phyloP scores from a whole-genome alignment of 1,284 basidiomycete species.

The Cryptococcus sp. region DNA sequence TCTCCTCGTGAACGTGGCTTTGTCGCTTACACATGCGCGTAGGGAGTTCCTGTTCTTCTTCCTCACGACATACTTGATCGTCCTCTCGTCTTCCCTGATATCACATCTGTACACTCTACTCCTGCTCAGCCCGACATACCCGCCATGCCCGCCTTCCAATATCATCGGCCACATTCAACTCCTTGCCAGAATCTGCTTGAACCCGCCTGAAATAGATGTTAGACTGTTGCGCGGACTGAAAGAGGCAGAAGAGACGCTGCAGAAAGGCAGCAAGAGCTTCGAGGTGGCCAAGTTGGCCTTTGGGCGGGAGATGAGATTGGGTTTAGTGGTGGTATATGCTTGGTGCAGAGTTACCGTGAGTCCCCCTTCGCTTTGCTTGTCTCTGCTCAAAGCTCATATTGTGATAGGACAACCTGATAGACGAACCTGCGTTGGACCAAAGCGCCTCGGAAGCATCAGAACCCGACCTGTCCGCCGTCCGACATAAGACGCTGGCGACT shows the following conservation, averaged over 20 bases:
- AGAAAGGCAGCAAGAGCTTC: slow-evolving; percentile 46
- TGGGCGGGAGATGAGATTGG: slow-evolving; percentile 44
- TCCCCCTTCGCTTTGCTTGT: background rate
- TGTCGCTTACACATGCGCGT: background rate
- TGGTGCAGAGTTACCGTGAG: slow-evolving; percentile 49
- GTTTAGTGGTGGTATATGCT: slow-evolving; percentile 44
- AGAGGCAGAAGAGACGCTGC: slow-evolving; percentile 35
- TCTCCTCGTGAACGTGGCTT: background rate
- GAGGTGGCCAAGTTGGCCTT: slow-evolving; percentile 45
- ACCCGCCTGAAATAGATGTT: slow-evolving; percentile 30
- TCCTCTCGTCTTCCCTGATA: slow-evolving; percentile 41
- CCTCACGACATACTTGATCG: slow-evolving; percentile 40
- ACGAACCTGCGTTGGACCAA: slow-evolving; percentile 19
- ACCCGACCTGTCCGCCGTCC: slow-evolving; percentile 5
- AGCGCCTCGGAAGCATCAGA: background rate
- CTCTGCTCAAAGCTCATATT: slow-evolving; percentile 1
- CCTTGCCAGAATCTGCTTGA: slow-evolving; percentile 32
- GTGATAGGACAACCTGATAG: slow-evolving; percentile 37
- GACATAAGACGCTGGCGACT: slow-evolving; percentile 17
- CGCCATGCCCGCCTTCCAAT: slow-evolving; percentile 40
- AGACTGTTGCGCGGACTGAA: slow-evolving; percentile 24
- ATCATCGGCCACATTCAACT: slow-evolving; percentile 35
- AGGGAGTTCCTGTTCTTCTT: slow-evolving; percentile 48
- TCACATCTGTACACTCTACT: slow-evolving; percentile 41
- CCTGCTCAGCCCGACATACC: slow-evolving; percentile 28